Conservation (phyloP, 176 grass and related monocot genomes). For the Carex parvula region DNA sequence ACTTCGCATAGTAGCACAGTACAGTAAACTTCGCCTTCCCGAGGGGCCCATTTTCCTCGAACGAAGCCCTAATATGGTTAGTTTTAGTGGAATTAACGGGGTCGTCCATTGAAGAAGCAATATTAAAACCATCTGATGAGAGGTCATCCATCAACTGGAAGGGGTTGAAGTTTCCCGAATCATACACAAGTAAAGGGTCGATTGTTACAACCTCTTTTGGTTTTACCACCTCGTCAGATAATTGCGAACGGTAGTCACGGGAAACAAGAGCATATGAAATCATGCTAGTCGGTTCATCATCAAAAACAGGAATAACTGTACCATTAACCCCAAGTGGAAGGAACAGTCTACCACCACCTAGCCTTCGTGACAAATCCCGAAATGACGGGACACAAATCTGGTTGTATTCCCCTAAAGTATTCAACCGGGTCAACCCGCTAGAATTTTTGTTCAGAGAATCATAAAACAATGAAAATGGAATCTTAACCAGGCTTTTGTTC, state of each 20-base stretch:
- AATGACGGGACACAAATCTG: conserved; percentile 56
- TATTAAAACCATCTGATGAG: conserved; percentile 57
- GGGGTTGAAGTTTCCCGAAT: conserved; percentile 70
- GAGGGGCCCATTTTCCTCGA: conserved; percentile 59
- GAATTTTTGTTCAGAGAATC: conserved; percentile 63
- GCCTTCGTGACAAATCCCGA: conserved; percentile 46
- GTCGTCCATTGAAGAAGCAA: conserved; percentile 34
- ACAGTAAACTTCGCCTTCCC: conserved; percentile 82
- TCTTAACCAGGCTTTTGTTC: conserved; percentile 56
- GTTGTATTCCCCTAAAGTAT: conserved; percentile 60
- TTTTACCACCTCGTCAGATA: conserved; percentile 53
- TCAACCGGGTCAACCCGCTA: conserved; percentile 42
- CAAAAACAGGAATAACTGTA: conserved; percentile 84
- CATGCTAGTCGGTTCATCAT: conserved; percentile 91
- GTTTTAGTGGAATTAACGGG: conserved; percentile 36
- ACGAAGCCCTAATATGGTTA: conserved; percentile 67
- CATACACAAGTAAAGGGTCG: conserved; percentile 53
- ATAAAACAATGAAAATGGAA: conserved; percentile 59
- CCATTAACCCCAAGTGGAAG: conserved; percentile 63
- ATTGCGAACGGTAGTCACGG: conserved; percentile 57
- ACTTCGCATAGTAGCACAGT: conserved; percentile 86
- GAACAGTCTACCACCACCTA: conserved; percentile 66
- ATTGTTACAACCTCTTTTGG: conserved; percentile 29
- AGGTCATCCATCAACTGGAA: conserved; percentile 76
- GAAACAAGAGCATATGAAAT: conserved; percentile 90